phyloP scores from a whole-genome alignment of 257 asterid species.

The Ophiorrhiza pumila region DNA sequence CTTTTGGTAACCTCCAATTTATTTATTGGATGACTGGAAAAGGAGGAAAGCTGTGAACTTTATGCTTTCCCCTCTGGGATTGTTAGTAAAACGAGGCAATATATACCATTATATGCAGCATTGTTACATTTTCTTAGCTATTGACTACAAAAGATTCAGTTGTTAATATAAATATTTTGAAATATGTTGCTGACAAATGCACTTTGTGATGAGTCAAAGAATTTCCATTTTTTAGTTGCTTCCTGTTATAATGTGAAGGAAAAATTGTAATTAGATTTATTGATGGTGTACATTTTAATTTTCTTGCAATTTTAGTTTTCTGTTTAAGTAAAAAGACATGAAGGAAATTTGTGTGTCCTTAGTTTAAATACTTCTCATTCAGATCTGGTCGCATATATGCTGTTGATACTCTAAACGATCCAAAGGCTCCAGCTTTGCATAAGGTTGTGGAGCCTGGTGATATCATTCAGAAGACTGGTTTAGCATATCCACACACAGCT shows the following conservation, averaged over 20 bases:
- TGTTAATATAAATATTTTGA: not conserved
- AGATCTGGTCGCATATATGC: constrained; percentile 98
- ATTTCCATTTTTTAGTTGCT: not conserved
- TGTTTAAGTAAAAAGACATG: not conserved
- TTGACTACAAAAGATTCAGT: not conserved
- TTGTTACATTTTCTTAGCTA: not conserved
- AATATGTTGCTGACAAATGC: not conserved
- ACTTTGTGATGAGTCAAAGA: not conserved
- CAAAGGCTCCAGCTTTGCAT: constrained; percentile 72
- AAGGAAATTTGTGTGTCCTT: not conserved
- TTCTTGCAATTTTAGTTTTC: not conserved
- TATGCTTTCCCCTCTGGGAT: not conserved
- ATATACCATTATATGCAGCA: not conserved
- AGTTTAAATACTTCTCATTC: constrained; percentile 18
- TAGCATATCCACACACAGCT: constrained; percentile 95
- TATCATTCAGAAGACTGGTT: constrained; percentile 68
- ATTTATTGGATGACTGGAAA: not conserved
- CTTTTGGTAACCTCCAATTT: not conserved
- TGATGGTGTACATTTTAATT: not conserved
- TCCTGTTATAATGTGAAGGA: not conserved
- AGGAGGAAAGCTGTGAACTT: not conserved
- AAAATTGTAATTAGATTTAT: not conserved
- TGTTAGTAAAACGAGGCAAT: not conserved
- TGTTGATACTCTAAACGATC: constrained; percentile 70
- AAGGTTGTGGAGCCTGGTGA: constrained; percentile 79